A percentile compares a stretch with the other conserved stretches of the same genome.
Conservation (phyloP, 345 rosid genomes). For the Acer campestre region DNA sequence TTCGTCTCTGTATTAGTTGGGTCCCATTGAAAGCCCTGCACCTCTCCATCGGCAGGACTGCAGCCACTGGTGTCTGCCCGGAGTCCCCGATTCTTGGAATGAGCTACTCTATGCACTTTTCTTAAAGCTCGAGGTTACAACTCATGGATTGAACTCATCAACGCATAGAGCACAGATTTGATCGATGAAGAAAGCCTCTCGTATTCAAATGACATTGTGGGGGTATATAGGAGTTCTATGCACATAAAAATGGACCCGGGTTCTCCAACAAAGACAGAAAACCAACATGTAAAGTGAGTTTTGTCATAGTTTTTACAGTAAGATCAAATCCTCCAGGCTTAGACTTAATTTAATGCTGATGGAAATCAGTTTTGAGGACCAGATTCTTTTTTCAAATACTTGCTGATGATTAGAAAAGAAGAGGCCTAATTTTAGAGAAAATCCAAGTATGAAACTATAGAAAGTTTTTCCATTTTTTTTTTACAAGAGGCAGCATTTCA, state of each 20-base stretch:
- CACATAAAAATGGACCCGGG: constrained; percentile 19
- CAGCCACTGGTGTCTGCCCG: constrained; percentile 98
- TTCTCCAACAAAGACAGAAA: neutral
- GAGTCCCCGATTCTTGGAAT: constrained; percentile 94
- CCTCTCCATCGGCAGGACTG: constrained; percentile 81
- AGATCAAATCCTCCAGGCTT: constrained; percentile 21
- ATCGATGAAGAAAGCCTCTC: neutral
- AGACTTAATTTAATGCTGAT: constrained; percentile 13
- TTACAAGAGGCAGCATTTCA: neutral
- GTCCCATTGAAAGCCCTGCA: constrained; percentile 51
- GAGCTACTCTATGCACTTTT: constrained; percentile 69
- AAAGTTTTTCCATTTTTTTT: neutral
- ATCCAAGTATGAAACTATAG: neutral
- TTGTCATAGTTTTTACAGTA: constrained; percentile 9
- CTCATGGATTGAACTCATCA: constrained; percentile 27
- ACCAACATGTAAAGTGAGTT: neutral
- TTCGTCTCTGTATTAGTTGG: constrained; percentile 70
- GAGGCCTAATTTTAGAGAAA: constrained; percentile 11
- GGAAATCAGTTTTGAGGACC: neutral
- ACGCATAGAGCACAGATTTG: constrained; percentile 22
- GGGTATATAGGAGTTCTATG: constrained; percentile 9
- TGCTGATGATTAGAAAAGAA: constrained; percentile 9
- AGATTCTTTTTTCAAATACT: neutral
- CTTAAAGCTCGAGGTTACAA: constrained; percentile 42
- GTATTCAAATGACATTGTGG: constrained; percentile 16